These are phyloP conservation scores for Trapa bicornis DNA, from an alignment of 345 rosid genomes.

Conservation along the genomic window DNA sequence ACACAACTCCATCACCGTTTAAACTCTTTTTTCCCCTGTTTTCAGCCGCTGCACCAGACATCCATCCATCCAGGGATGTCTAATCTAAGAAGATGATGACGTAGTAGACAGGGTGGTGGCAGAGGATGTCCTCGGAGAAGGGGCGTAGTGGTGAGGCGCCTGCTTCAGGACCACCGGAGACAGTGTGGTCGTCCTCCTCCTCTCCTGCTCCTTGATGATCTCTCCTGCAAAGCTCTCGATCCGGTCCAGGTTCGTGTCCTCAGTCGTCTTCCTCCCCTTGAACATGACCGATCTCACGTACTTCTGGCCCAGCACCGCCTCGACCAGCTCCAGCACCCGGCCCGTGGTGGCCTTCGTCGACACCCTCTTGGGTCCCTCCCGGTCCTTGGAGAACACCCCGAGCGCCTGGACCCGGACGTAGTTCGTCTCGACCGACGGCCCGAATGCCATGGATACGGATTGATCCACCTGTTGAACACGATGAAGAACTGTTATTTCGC, in stretches of 20 bases:
- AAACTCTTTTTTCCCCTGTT: too few species aligned
- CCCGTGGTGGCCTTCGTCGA: not conserved
- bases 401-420: conserved; percentile 70
- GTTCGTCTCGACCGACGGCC: conserved; percentile 35
- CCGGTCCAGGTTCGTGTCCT: conserved; percentile 27
- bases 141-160: conserved; percentile 12
- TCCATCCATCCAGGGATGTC: not conserved
- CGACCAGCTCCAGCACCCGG: conserved; percentile 11
- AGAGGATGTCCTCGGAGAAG: conserved; percentile 29
- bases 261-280: conserved; percentile 32
- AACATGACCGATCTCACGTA: conserved; percentile 36
- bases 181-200: conserved; percentile 35
- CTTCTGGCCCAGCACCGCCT: conserved; percentile 24
- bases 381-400: conserved; percentile 1
- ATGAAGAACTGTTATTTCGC: not conserved
- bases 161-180: conserved; percentile 47
- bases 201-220: conserved; percentile 38
- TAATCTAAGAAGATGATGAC: conserved; percentile 2
- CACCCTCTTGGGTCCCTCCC: not conserved
- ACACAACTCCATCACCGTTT: too few species aligned
- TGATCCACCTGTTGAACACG: conserved; percentile 55
- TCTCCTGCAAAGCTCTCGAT: conserved; percentile 29
- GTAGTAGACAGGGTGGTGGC: conserved; percentile 10
- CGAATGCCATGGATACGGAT: conserved; percentile 87
- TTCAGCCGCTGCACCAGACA: too few species aligned